Evolutionary conservation across 129 eudicot species (phyloP).

Genomic region (Smallanthus sonchifolius): DNA sequence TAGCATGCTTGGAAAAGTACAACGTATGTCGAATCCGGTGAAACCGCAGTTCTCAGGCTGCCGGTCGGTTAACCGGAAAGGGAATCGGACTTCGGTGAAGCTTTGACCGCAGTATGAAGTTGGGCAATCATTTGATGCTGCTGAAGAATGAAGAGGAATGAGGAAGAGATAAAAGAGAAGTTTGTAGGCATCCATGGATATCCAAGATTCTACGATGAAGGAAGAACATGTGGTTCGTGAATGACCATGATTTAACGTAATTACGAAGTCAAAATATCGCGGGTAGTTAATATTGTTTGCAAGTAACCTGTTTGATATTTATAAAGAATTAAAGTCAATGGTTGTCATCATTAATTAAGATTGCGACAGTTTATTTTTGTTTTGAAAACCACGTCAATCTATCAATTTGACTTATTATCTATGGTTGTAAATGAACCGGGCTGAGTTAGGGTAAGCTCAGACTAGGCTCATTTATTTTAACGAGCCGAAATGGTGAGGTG

Average conservation of each 20-base stretch:
- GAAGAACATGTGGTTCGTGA: slow-evolving; percentile 12
- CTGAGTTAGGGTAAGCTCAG: too few species aligned
- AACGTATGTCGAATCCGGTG: slow-evolving; percentile 43
- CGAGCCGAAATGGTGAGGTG: too few species aligned
- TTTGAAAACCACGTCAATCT: too few species aligned
- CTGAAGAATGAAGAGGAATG: slow-evolving; percentile 22
- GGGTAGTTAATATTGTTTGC: background rate
- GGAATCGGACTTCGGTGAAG: slow-evolving; percentile 34
- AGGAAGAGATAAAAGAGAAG: slow-evolving; percentile 3
- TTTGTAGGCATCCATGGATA: slow-evolving; percentile 26
- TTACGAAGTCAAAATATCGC: slow-evolving; percentile 2
- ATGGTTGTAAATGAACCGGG: too few species aligned
- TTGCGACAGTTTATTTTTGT: too few species aligned
- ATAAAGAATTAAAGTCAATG: slow-evolving; percentile 2
- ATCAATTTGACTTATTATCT: too few species aligned
- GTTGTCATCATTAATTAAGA: too few species aligned
- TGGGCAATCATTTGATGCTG: slow-evolving; percentile 32
- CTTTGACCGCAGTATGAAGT: slow-evolving; percentile 30
- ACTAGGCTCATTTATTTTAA: too few species aligned
- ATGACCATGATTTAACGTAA: background rate
- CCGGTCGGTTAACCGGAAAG: slow-evolving; percentile 31
- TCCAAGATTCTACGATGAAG: background rate
- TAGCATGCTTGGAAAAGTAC: slow-evolving; percentile 16
- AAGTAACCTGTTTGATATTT: slow-evolving; percentile 9
- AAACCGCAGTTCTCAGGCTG: slow-evolving; percentile 37